phyloP scores from a whole-genome alignment of 2,329 filamentous ascomycete genomes.

The Ceratocystis cubensis region DNA sequence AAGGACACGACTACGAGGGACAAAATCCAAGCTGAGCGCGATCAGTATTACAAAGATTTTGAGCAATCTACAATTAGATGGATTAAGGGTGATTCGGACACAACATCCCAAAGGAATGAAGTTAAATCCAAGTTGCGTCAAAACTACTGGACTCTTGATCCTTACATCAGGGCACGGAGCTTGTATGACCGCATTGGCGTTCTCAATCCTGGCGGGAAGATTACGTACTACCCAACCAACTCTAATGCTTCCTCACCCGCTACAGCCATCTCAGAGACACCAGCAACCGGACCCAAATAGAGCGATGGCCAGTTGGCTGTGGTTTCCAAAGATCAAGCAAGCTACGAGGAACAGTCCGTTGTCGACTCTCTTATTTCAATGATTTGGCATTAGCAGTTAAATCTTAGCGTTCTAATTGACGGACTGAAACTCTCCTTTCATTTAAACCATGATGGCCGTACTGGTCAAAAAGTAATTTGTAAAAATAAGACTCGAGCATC shows the following conservation, averaged over 20 bases:
- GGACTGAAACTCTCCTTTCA: not conserved
- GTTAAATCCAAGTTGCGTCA: constrained; percentile 52
- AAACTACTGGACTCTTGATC: constrained; percentile 84
- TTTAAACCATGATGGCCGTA: not conserved
- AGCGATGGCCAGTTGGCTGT: not conserved
- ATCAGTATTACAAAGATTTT: constrained; percentile 55
- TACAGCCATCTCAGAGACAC: constrained; percentile 21
- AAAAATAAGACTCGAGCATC: no score
- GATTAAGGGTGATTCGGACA: constrained; percentile 43
- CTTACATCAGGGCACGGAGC: constrained; percentile 70
- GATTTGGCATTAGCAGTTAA: constrained; percentile 8
- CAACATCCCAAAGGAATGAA: constrained; percentile 45
- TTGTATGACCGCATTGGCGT: constrained; percentile 73
- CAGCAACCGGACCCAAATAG: not conserved
- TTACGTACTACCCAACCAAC: constrained; percentile 52
- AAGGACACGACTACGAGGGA: constrained; percentile 51
- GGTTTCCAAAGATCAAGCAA: not conserved
- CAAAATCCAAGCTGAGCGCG: constrained; percentile 49
- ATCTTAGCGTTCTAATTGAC: not conserved
- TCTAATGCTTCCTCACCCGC: constrained; percentile 22
- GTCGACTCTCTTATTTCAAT: not conserved
- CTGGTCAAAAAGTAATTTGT: no score
- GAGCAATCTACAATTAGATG: constrained; percentile 65
- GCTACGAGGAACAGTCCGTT: not conserved
- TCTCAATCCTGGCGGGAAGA: constrained; percentile 51